Base-by-base conservation (phyloP, 2,329 filamentous ascomycete genomes). In the Talaromyces atroroseus region DNA sequence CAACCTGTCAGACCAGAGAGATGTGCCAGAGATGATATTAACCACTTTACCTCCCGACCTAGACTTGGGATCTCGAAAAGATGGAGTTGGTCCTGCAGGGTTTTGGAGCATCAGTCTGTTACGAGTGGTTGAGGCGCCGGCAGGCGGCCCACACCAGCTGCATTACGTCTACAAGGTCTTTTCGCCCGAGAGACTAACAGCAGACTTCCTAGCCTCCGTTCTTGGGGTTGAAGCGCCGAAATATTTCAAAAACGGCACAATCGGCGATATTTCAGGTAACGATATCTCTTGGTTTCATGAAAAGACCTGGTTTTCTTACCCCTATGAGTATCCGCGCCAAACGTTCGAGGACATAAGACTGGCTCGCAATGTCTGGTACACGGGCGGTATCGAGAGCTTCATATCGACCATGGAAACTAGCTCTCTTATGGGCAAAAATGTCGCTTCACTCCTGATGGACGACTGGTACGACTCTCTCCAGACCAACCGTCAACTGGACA, bases 401-500 rank as follows among this genome's bases (percentile, higher is more conserved):
- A 95, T 97, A 63, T 94, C 88, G 10, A 96, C 91, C 0, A 97
- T 99, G 94, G 94, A 99, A 78, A 96, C 94, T 6, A 96, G 86
- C 69, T 88, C 90, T 1, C 73, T 97, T 63, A 94, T 94, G 84
- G 94, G 94, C 5, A 78, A 72, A 67, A 85, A 86, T 59, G 76
- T 82, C 54, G 78, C 77, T 16, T 76, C 78, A 56, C 79, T 83
- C 60, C 83, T 83, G 49, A 66, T 68, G 67, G 81, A 78, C 16
- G 49, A 50, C 24, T 56, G 57, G 57, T 42, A 52, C 11, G 51
- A 58, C 10, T 50, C 36, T 21, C 29, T 56, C 2, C 56, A 45
- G 51, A 7, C 49, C 44, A 29, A 46, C 40, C 16, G 36, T 56
- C 36, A 50, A 32, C 18, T 59, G 53, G 57, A 45, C 38, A 16